Percentiles rank a stretch among this genome's conserved stretches.
Conservation (phyloP, 2,329 filamentous ascomycete genomes). For the Cytospora piceicola region DNA sequence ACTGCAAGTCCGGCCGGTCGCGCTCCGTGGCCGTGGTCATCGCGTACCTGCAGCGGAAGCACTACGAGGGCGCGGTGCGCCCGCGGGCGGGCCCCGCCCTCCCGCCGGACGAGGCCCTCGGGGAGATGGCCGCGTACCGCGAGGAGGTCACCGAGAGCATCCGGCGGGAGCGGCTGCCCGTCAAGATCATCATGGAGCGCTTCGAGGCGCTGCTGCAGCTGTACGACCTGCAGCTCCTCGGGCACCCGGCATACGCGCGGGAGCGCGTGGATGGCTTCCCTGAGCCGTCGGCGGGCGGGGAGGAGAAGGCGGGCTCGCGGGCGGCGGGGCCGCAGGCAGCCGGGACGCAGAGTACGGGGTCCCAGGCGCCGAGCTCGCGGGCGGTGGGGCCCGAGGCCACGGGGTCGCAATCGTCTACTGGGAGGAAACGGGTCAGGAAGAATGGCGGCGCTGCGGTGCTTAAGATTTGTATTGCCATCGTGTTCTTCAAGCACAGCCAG, state of each 20-base stretch:
- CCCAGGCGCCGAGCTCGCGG: conserved; percentile 11
- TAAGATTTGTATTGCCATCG: conserved; percentile 8
- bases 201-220: conserved; percentile 14
- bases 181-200: conserved; percentile 21
- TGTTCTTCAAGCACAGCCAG: conserved; percentile 17
- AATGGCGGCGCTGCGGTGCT: conserved; percentile 18
- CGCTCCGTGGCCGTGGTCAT: conserved; percentile 20
- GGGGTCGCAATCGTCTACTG: neutral
- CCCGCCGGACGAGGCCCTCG: neutral
- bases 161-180: conserved; percentile 9
- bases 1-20: conserved; percentile 20
- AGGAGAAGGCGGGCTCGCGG: neutral
- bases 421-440: conserved; percentile 21
- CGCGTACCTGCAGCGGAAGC: conserved; percentile 19
- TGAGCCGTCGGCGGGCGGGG: neutral
- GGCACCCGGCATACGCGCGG: conserved; percentile 9
- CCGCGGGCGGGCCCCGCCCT: conserved; percentile 10
- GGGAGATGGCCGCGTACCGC: conserved; percentile 10
- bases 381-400: conserved; percentile 1
- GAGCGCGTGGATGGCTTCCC: conserved; percentile 10
- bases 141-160: conserved; percentile 20
- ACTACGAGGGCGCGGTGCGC: conserved; percentile 3
- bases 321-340: neutral
- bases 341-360: neutral
- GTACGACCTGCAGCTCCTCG: conserved; percentile 11